A percentile compares a stretch with the other conserved stretches of the same genome.
These are phyloP conservation scores for Phytophthora capsici DNA, from an alignment of 352 stramenopile genomes.

Conservation along the genomic window DNA sequence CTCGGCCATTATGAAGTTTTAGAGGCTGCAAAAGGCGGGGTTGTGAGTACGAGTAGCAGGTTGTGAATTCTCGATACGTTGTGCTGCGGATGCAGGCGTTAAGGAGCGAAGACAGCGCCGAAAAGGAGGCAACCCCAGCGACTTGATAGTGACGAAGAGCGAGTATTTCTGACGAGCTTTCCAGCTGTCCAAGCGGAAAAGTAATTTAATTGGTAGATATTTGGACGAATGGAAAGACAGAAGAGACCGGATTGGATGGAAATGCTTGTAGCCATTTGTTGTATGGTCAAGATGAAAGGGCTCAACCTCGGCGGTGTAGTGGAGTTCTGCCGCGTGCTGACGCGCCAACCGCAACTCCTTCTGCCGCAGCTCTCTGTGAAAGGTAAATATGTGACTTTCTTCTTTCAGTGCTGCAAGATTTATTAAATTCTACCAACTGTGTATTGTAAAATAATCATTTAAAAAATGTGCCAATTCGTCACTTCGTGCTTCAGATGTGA, in stretches of 20 bases:
- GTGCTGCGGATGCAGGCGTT: too few species aligned
- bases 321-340: conserved; percentile 82
- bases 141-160: conserved; percentile 17
- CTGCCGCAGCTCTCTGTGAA: conserved; percentile 84
- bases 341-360: conserved; percentile 73
- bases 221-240: conserved; percentile 36
- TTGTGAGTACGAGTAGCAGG: background rate
- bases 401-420: conserved; percentile 3
- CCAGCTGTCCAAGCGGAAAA: conserved; percentile 25
- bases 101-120: background rate
- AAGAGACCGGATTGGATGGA: conserved; percentile 15
- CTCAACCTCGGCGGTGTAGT: conserved; percentile 81
- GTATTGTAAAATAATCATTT: conserved; percentile 1
- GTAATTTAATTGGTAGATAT: conserved; percentile 33
- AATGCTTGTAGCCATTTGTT: conserved; percentile 1
- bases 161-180: conserved; percentile 37
- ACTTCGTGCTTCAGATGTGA: conserved; percentile 56
- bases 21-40: background rate
- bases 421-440: background rate
- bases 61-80: background rate
- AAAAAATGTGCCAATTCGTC: background rate
- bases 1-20: conserved; percentile 34
- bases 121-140: background rate
- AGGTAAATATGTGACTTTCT: conserved; percentile 60
- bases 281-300: conserved; percentile 51